Evolutionary conservation across 2,329 filamentous ascomycete species (phyloP).

Genomic region (Aquanectria penicillioides): DNA sequence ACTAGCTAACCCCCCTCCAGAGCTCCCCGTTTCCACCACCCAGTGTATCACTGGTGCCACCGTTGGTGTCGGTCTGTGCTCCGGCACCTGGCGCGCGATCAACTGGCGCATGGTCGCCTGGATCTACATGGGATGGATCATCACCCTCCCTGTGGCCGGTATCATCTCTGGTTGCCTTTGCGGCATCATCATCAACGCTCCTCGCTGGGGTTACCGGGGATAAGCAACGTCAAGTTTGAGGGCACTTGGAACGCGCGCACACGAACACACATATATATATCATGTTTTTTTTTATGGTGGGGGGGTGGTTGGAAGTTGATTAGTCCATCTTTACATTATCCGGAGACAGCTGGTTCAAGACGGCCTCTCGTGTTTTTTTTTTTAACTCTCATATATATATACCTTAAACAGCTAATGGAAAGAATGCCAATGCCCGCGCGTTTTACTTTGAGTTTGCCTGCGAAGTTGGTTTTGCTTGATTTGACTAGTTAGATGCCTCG

Average conservation of each 20-base stretch:
- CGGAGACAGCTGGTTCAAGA: not conserved
- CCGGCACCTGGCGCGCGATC: slow-evolving; percentile 66
- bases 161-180: slow-evolving; percentile 69
- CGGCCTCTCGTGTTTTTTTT: not conserved
- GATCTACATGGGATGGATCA: slow-evolving; percentile 70
- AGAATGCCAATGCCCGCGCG: not conserved
- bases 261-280: no score
- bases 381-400: no score
- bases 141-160: slow-evolving; percentile 67
- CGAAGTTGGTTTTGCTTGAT: no score
- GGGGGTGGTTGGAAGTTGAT: not conserved
- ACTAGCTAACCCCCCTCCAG: slow-evolving; percentile 35
- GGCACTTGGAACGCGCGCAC: not conserved
- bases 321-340: not conserved
- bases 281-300: not conserved
- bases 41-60: slow-evolving; percentile 73
- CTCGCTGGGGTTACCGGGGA: slow-evolving; percentile 53
- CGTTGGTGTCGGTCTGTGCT: slow-evolving; percentile 71
- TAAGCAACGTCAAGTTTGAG: slow-evolving; percentile 3
- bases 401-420: not conserved
- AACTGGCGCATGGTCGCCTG: slow-evolving; percentile 72
- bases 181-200: slow-evolving; percentile 71
- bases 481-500: no score
- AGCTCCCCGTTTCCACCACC: slow-evolving; percentile 71
- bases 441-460: not conserved